A percentile compares a stretch with the other conserved stretches of the same genome.
Conservation (phyloP, 1,284 basidiomycete species). For the Microbotryum silenes-acaulis region DNA sequence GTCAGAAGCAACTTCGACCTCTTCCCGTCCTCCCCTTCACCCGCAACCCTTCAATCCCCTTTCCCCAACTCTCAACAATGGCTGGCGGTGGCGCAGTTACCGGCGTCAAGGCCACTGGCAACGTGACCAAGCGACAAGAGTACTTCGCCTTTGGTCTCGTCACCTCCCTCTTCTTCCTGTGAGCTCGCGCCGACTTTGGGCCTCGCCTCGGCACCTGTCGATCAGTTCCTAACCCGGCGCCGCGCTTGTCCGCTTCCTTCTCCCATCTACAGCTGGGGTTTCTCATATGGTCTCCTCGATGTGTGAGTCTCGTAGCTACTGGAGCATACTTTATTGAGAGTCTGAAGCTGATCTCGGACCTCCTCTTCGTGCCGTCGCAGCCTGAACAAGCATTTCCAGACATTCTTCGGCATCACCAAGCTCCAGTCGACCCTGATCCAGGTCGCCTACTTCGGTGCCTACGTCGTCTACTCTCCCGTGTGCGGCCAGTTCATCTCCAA, state of each 20-base stretch:
- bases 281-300: slow-evolving; percentile 61
- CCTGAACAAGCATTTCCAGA: slow-evolving; percentile 62
- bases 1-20: too few species aligned
- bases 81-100: slow-evolving; percentile 19
- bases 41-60: neutral
- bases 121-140: slow-evolving; percentile 16
- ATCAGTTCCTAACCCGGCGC: neutral
- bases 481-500: slow-evolving; percentile 43
- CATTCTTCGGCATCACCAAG: slow-evolving; percentile 63
- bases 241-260: neutral
- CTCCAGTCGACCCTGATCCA: slow-evolving; percentile 76
- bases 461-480: slow-evolving; percentile 39
- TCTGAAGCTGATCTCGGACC: neutral
- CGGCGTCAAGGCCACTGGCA: slow-evolving; percentile 5
- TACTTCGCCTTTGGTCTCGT: slow-evolving; percentile 48
- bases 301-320: slow-evolving; percentile 42
- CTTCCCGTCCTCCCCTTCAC: neutral
- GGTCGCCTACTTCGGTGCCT: slow-evolving; percentile 64
- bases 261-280: slow-evolving; percentile 26
- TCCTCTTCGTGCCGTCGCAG: neutral
- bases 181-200: neutral
- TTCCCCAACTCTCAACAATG: slow-evolving; percentile 7
- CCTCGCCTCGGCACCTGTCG: neutral
- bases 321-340: too few species aligned
- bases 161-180: slow-evolving; percentile 17